Base-by-base conservation (phyloP, 495 filamentous ascomycete species). In the Aspergillus haitiensis region DNA sequence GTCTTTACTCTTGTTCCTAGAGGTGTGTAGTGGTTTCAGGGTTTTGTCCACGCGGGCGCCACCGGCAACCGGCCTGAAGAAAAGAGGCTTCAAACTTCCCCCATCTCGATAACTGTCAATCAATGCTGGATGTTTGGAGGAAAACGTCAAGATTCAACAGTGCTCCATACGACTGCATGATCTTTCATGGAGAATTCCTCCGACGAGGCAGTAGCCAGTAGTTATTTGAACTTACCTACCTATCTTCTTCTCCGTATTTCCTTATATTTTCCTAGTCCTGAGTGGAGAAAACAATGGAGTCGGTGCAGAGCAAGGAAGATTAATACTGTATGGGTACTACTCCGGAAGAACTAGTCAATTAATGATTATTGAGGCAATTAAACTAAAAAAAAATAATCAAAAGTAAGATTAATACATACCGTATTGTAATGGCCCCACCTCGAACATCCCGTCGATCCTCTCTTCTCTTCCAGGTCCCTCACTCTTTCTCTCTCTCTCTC, bases 361-460 rank as follows among this genome's bases (percentile, higher is more conserved):
- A 40, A 5, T 10, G 10, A 40, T n/a, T 40, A 11, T n/a, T 40
- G 37, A 10, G 11, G 10, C 37, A 40, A n/a, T 10, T 7, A 40
- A 5, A 40, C 37, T 40, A 5, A 11, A 10, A 40, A 40, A 10
- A 40, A 46, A 46, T 16, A 21, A 47, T 7, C 10, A 9, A 47
- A 6, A 27, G 21, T 27, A 27, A 27, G 21, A 27, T 27, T 16
- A 47, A 47, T 53, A n/a, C 50, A 21, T 35, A 52, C 32, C 13
- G 32, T 64, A 64, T 55, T 34, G 56, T 59, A 59, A 59, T 16
- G 21, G 21, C 61, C 56, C 61, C 61, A 59, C 61, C 52, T 40
- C 15, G 10, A 34, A 56, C 55, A 52, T 53, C 52, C 61, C 60
- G 61, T 59, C 57, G 61, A 64, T 64, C 61, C 16, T 46, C 39